These are phyloP conservation scores for Pestalotiopsis sp. DNA, from an alignment of 2,329 filamentous ascomycete genomes.

Conservation along the genomic window DNA sequence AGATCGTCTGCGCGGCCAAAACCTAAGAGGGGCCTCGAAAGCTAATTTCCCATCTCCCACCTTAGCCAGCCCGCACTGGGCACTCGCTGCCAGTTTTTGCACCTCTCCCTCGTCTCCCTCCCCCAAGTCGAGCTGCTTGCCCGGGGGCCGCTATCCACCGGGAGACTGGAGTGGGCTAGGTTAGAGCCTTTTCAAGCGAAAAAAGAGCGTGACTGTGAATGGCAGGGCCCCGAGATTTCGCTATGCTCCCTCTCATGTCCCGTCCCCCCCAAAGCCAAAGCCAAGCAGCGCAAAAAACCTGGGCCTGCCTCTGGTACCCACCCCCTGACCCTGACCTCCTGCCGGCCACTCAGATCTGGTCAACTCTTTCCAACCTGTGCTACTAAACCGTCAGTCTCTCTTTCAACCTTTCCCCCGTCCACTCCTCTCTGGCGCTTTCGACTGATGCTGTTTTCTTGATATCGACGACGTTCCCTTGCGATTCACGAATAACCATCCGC, in stretches of 20 bases:
- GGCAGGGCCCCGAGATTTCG: background rate
- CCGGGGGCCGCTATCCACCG: background rate
- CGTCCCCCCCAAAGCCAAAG: background rate
- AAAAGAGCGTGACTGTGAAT: background rate
- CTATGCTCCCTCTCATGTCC: background rate
- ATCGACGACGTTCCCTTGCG: background rate
- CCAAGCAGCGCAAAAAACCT: background rate
- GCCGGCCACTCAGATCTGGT: constrained; percentile 1
- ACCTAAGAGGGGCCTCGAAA: background rate
- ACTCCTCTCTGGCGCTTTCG: background rate
- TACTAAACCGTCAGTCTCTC: constrained; percentile 4
- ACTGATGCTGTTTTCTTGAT: constrained; percentile 2
- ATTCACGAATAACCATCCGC: background rate
- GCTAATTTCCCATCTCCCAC: constrained; percentile 7
- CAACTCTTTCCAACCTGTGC: constrained; percentile 8
- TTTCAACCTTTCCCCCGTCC: background rate
- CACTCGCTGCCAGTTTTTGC: background rate
- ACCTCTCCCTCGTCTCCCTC: background rate
- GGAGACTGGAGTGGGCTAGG: background rate
- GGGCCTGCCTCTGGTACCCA: background rate
- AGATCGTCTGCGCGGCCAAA: constrained; percentile 4
- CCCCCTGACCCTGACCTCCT: constrained; percentile 4
- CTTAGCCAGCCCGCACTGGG: background rate
- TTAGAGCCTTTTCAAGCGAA: background rate
- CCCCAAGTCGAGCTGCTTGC: background rate